phyloP scores from a whole-genome alignment of 2,329 filamentous ascomycete genomes.

The Phyllosticta capitalensis region DNA sequence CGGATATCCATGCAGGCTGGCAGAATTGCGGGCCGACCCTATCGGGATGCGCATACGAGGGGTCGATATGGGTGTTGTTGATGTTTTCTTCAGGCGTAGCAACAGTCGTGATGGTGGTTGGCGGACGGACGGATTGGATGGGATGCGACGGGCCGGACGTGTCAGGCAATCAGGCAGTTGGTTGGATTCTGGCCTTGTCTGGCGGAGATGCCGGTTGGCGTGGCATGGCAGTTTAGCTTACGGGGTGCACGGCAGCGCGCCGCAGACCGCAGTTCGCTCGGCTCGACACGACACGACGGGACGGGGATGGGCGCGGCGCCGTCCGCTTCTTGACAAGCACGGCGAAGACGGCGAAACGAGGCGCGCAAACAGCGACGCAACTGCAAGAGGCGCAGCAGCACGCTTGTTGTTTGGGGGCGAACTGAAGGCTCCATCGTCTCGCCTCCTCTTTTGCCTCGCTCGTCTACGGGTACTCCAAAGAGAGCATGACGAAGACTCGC shows the following conservation, averaged over 20 bases:
- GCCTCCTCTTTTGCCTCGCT: neutral
- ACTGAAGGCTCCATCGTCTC: neutral
- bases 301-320: neutral
- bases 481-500: slow-evolving; percentile 9
- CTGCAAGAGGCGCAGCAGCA: neutral
- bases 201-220: neutral
- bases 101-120: neutral
- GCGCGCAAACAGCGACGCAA: neutral
- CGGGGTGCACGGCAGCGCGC: neutral
- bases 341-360: neutral
- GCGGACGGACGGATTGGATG: neutral
- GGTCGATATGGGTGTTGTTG: neutral
- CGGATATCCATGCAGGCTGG: slow-evolving; percentile 9
- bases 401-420: neutral
- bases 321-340: neutral
- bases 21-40: slow-evolving; percentile 10
- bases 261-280: neutral
- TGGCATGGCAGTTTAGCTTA: neutral
- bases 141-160: slow-evolving; percentile 6
- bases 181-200: too few species aligned
- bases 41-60: neutral
- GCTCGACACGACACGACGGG: neutral
- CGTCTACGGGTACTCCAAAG: slow-evolving; percentile 3
- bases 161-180: slow-evolving; percentile 1
- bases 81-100: slow-evolving; percentile 2